These are phyloP conservation scores for Penicillium sp. DNA, from an alignment of 2,329 filamentous ascomycete genomes.

Conservation along the genomic window DNA sequence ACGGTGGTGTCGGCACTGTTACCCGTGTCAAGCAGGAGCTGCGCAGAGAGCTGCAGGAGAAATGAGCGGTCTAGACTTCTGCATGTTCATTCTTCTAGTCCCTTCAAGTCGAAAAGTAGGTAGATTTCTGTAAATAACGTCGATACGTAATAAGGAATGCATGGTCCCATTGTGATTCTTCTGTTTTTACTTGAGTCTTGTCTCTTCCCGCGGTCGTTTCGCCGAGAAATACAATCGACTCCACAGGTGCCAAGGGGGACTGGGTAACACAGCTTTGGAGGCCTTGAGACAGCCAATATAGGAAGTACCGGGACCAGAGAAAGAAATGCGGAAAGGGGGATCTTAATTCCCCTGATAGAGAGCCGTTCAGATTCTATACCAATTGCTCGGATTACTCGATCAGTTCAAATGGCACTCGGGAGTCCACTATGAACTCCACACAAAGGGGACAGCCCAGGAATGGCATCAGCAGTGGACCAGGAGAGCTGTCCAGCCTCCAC, in stretches of 20 bases:
- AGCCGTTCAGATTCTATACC: not conserved
- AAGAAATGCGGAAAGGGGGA: not conserved
- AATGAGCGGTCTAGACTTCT: slow-evolving; percentile 20
- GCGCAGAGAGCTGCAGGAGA: slow-evolving; percentile 36
- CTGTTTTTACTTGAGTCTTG: not conserved
- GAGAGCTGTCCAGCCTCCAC: not conserved
- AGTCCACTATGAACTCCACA: not conserved
- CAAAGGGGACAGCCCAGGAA: not conserved
- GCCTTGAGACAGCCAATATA: not conserved
- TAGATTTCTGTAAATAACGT: slow-evolving; percentile 24
- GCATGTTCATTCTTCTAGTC: not conserved
- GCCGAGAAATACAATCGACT: not conserved
- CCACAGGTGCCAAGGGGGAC: not conserved
- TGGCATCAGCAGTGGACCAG: not conserved
- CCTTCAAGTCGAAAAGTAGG: not conserved
- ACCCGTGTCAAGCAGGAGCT: slow-evolving; percentile 51
- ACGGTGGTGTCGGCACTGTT: slow-evolving; percentile 60
- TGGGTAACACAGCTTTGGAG: no score
- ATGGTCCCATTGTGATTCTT: not conserved
- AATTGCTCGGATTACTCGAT: slow-evolving; percentile 24
- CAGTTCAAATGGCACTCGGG: slow-evolving; percentile 3
- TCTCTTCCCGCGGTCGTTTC: not conserved
- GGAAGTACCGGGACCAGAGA: not conserved
- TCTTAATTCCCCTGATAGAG: no score
- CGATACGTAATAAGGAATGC: not conserved